Evolutionary conservation across 192 early-diverging fungal species (phyloP).

Genomic region (Thoreauomyces humboldtii): DNA sequence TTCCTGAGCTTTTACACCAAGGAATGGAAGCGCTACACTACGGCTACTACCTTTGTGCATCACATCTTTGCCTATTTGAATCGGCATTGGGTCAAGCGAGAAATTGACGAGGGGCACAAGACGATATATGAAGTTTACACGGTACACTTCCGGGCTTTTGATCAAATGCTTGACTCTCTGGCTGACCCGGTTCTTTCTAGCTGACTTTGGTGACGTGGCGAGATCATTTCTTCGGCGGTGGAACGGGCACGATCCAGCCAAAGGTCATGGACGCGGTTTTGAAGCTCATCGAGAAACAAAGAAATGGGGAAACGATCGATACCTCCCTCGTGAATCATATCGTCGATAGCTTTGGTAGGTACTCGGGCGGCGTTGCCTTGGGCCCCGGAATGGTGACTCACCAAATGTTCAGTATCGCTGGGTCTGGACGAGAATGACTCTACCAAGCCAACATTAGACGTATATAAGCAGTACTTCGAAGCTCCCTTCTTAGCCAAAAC

Average conservation of each 20-base stretch:
- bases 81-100: conserved; percentile 95
- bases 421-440: conserved; percentile 80
- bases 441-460: conserved; percentile 74
- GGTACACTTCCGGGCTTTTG: conserved; percentile 48
- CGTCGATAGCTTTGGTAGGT: conserved; percentile 85
- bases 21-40: conserved; percentile 88
- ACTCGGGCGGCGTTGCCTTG: not conserved
- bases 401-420: conserved; percentile 62
- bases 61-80: conserved; percentile 95
- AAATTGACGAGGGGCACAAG: conserved; percentile 90
- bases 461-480: conserved; percentile 88
- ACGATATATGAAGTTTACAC: conserved; percentile 90
- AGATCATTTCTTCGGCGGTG: conserved; percentile 48
- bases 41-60: conserved; percentile 79
- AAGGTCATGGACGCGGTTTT: conserved; percentile 77
- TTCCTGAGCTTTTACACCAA: conserved; percentile 84
- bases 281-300: conserved; percentile 74
- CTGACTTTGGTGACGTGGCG: conserved; percentile 84
- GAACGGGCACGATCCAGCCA: conserved; percentile 47
- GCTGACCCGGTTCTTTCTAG: conserved; percentile 35
- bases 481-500: conserved; percentile 77
- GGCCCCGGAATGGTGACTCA: too few species aligned
- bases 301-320: conserved; percentile 89
- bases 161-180: not conserved
- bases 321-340: conserved; percentile 81